Percentiles rank a stretch among this genome's conserved stretches.
phyloP scores from a whole-genome alignment of 192 early-diverging fungal genomes.

The Obelidium mucronatum region DNA sequence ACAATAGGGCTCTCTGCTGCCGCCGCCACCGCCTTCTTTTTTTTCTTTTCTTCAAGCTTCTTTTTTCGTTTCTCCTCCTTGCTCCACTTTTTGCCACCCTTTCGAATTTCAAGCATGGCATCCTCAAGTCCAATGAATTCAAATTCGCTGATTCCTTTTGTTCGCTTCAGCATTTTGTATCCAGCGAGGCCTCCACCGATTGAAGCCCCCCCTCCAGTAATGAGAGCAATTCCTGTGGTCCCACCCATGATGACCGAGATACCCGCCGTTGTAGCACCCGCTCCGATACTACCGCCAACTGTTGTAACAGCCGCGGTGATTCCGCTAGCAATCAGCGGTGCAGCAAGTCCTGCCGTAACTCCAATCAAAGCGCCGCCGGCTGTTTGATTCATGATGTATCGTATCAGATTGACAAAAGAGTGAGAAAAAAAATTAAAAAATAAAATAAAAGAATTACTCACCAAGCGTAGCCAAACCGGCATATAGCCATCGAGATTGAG shows the following conservation, averaged over 20 bases:
- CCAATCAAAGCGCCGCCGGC: constrained; percentile 50
- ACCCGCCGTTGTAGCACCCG: constrained; percentile 39
- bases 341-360: constrained; percentile 49
- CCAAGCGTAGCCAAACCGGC: constrained; percentile 87
- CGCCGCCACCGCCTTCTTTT: constrained; percentile 13
- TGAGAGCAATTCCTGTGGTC: constrained; percentile 44
- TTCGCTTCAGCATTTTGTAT: constrained; percentile 41
- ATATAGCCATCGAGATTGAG: constrained; percentile 77
- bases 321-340: constrained; percentile 49
- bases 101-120: constrained; percentile 34
- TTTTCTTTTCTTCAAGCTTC: constrained; percentile 30
- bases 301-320: constrained; percentile 10
- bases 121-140: constrained; percentile 42
- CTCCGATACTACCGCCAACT: background rate
- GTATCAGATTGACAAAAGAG: too few species aligned
- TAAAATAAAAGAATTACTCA: background rate
- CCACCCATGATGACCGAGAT: constrained; percentile 33
- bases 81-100: background rate
- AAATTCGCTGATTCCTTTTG: constrained; percentile 36
- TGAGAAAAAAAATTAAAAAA: background rate
- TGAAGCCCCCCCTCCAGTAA: constrained; percentile 43
- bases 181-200: constrained; percentile 46
- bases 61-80: constrained; percentile 44
- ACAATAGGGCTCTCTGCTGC: background rate
- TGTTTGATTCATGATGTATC: background rate